Conservation (phyloP, 345 rosid species). For the Brassica nigra region DNA sequence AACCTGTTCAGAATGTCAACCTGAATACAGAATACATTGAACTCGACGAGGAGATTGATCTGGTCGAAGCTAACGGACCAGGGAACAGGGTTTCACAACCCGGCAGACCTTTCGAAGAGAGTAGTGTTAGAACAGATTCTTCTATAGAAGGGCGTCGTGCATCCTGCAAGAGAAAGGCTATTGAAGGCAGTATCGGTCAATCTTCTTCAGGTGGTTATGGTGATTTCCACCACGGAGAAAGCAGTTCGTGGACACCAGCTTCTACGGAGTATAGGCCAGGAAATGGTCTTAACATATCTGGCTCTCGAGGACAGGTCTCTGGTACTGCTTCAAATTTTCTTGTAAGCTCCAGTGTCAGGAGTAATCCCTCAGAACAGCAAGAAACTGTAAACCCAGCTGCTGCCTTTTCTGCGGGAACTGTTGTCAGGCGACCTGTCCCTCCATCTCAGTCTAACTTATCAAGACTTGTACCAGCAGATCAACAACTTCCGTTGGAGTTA, state of each 20-base stretch:
- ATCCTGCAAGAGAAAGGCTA: constrained; percentile 78
- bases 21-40: constrained; percentile 58
- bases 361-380: constrained; percentile 57
- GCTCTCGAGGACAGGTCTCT: constrained; percentile 48
- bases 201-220: constrained; percentile 64
- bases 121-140: constrained; percentile 53
- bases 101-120: constrained; percentile 35
- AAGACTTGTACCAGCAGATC: constrained; percentile 52
- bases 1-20: constrained; percentile 56
- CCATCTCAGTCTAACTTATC: constrained; percentile 50
- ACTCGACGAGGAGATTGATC: constrained; percentile 48
- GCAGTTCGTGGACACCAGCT: constrained; percentile 52
- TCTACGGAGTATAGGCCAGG: constrained; percentile 44
- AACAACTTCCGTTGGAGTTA: constrained; percentile 44
- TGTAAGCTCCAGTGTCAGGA: constrained; percentile 52
- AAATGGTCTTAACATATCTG: constrained; percentile 46
- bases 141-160: constrained; percentile 61
- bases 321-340: constrained; percentile 43
- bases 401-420: constrained; percentile 54
- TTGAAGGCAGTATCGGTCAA: constrained; percentile 65
- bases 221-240: constrained; percentile 58
- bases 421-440: constrained; percentile 45
- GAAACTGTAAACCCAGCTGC: constrained; percentile 50
- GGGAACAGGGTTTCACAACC: constrained; percentile 45
- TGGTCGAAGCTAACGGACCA: constrained; percentile 49